phyloP scores from a whole-genome alignment of 345 rosid genomes.

The Corchorus capsularis region DNA sequence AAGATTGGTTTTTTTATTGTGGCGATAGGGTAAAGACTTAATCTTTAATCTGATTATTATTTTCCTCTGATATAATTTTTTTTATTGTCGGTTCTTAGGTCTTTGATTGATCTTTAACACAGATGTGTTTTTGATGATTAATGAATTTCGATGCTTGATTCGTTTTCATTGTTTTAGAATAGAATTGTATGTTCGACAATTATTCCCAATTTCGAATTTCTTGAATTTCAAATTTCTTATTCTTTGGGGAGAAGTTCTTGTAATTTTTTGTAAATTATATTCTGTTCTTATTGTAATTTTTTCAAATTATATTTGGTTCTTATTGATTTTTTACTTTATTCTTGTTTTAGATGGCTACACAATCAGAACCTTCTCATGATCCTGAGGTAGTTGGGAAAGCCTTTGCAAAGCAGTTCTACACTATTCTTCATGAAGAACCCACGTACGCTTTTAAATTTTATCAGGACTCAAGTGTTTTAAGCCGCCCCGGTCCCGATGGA shows the following conservation, averaged over 20 bases:
- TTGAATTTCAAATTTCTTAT: background rate
- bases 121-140: background rate
- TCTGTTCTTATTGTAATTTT: background rate
- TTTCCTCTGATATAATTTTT: background rate
- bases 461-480: slow-evolving; percentile 52
- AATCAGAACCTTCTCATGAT: background rate
- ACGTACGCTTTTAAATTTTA: slow-evolving; percentile 54
- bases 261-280: background rate
- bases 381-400: slow-evolving; percentile 56
- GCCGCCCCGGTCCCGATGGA: slow-evolving; percentile 55
- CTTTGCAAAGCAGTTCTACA: slow-evolving; percentile 61
- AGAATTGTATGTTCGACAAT: background rate
- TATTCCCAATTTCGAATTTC: background rate
- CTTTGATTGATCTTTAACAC: background rate
- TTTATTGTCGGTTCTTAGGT: background rate
- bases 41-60: background rate
- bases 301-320: background rate
- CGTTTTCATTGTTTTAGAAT: background rate
- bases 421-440: slow-evolving; percentile 44
- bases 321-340: background rate
- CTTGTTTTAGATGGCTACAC: background rate
- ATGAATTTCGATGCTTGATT: background rate
- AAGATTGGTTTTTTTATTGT: background rate
- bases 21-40: background rate
- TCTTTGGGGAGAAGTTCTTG: background rate